Percentiles rank a stretch among this genome's conserved stretches.
phyloP scores from a whole-genome alignment of 106 monocot genomes.

The Chionographis japonica region DNA sequence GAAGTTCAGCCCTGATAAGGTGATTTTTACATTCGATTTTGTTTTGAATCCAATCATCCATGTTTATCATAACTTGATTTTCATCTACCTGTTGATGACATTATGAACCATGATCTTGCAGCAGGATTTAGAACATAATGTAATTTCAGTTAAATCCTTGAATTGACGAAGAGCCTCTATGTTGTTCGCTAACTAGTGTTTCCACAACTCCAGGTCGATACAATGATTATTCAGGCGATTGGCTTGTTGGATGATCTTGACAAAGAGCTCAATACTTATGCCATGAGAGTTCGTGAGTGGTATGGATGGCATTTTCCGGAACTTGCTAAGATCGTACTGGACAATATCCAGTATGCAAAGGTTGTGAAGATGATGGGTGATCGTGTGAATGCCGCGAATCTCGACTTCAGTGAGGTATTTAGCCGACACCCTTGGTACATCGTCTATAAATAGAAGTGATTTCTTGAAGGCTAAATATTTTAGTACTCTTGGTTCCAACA shows the following conservation, averaged over 20 bases:
- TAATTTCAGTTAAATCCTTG: too few species aligned
- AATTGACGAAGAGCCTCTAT: too few species aligned
- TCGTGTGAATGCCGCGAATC: conserved; percentile 63
- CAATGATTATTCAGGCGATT: conserved; percentile 97
- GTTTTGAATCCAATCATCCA: not conserved
- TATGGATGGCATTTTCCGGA: conserved; percentile 99
- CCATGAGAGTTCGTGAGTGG: conserved; percentile 99
- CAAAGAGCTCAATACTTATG: conserved; percentile 93
- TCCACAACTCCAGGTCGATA: conserved; percentile 59
- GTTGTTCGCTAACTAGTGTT: not conserved
- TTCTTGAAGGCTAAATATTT: not conserved
- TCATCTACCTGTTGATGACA: too few species aligned
- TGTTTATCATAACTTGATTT: too few species aligned
- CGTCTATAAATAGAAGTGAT: not conserved
- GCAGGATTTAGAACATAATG: too few species aligned
- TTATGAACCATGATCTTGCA: too few species aligned
- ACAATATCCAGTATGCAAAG: conserved; percentile 93
- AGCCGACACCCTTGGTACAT: not conserved
- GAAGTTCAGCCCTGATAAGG: conserved; percentile 99
- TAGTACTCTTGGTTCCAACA: conserved; percentile 9
- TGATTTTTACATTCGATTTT: conserved; percentile 13
- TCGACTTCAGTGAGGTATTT: conserved; percentile 91
- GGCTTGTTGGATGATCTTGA: conserved; percentile 94
- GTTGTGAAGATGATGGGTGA: conserved; percentile 86
- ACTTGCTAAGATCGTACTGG: conserved; percentile 78